Conservation (phyloP, 352 stramenopile species). For the Globisporangium iwayamae region DNA sequence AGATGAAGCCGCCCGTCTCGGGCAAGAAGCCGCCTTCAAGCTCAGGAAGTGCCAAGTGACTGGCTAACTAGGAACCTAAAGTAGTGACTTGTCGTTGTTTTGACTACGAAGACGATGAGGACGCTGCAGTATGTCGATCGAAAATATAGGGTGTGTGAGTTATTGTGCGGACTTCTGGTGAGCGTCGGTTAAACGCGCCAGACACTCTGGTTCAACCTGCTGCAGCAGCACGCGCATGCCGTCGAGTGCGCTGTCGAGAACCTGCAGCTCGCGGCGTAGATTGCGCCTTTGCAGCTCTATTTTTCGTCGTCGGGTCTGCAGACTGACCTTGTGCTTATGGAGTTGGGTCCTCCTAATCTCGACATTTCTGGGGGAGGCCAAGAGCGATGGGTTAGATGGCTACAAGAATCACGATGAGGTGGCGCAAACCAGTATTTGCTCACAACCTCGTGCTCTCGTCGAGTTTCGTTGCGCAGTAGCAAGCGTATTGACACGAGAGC, state of each 20-base stretch:
- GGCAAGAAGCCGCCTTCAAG: conserved; percentile 16
- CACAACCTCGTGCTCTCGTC: conserved; percentile 30
- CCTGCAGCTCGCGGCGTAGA: conserved; percentile 30
- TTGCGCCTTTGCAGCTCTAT: conserved; percentile 20
- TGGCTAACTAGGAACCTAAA: not conserved
- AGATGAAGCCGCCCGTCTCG: conserved; percentile 19
- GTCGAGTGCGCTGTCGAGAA: conserved; percentile 32
- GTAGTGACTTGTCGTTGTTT: not conserved
- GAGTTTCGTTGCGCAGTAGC: conserved; percentile 34
- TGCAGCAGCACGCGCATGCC: conserved; percentile 38
- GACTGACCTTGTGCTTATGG: conserved; percentile 1
- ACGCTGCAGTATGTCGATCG: not conserved
- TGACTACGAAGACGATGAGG: not conserved
- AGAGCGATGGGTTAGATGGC: not conserved
- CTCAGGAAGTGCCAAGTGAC: conserved; percentile 12
- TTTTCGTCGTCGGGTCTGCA: conserved; percentile 10
- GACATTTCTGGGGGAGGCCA: conserved; percentile 1
- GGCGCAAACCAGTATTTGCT: not conserved
- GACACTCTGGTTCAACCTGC: conserved; percentile 29
- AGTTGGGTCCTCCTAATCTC: conserved; percentile 10
- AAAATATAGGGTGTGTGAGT: conserved; percentile 1
- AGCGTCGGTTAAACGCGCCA: conserved; percentile 11
- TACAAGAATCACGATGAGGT: not conserved
- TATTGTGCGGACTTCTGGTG: not conserved
- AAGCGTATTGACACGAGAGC: conserved; percentile 63